phyloP scores from a whole-genome alignment of 2,329 filamentous ascomycete species.

The Trichoderma breve region DNA sequence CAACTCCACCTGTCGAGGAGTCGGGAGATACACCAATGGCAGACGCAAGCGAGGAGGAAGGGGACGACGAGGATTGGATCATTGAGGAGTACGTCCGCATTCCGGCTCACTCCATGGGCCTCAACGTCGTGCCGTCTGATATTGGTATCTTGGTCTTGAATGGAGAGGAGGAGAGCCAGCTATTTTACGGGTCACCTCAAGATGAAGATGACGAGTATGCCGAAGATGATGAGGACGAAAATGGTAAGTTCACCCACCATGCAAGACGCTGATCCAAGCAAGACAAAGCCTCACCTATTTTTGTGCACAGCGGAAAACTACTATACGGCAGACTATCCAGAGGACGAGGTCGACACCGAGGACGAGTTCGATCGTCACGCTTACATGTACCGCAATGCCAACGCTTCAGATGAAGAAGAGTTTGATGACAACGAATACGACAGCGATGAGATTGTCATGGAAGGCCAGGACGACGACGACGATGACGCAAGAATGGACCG shows the following conservation, averaged over 20 bases:
- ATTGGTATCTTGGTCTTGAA: slow-evolving; percentile 58
- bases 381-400: slow-evolving; percentile 53
- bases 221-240: slow-evolving; percentile 64
- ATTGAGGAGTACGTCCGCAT: slow-evolving; percentile 65
- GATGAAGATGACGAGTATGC: slow-evolving; percentile 60
- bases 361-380: slow-evolving; percentile 51
- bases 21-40: slow-evolving; percentile 36
- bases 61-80: slow-evolving; percentile 57
- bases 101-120: slow-evolving; percentile 49
- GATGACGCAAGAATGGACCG: slow-evolving; percentile 39
- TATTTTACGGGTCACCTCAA: slow-evolving; percentile 59
- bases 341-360: slow-evolving; percentile 73
- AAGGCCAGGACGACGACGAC: slow-evolving; percentile 37
- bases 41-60: slow-evolving; percentile 44
- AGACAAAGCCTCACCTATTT: slow-evolving; percentile 16
- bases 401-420: slow-evolving; percentile 56
- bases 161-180: slow-evolving; percentile 55
- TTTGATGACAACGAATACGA: slow-evolving; percentile 44
- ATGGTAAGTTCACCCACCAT: slow-evolving; percentile 45
- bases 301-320: slow-evolving; percentile 64
- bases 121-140: slow-evolving; percentile 47
- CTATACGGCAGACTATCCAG: slow-evolving; percentile 76
- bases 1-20: background rate
- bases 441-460: slow-evolving; percentile 39
- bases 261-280: background rate